Base-by-base conservation (phyloP, 805 yeast species). In the Scheffersomyces ergatensis region DNA sequence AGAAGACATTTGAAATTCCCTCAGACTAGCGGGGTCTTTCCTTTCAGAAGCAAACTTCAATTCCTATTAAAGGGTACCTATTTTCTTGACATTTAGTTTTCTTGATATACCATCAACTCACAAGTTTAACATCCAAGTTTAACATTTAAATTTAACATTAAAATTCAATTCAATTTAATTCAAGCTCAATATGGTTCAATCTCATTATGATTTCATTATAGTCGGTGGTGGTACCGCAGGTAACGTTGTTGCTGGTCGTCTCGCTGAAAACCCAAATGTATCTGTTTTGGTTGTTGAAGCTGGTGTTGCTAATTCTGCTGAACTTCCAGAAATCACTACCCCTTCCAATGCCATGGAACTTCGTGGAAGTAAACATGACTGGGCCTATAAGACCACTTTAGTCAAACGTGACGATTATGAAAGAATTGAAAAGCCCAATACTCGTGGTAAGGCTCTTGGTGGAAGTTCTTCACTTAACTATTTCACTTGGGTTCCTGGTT, bases 401-500 rank as follows among this genome's bases (percentile, higher is more conserved):
- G 54, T 51, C 30, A 55, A 54, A 48, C 57, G 58, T 26, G 54
- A 54, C 36, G 58, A 54, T 33, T 52, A 55, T 38, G 57, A 54
- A 31, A 47, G 58, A 23, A 51, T 55, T 33, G 59, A 54, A 37
- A 54, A 54, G 43, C 55, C 57, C 14, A 58, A 57, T 46, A 56
- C 63, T 35, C 58, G 63, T 34, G 63, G 62, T 36, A 57, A 57
- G 42, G 60, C 57, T 20, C 53, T 58, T 15, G 63, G 63, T 29
- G 63, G 63, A 8, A 54, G 62, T 42, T 58, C 63, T 11, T 58
- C 62, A 14, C 54, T 57, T 37, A 58, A 58, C 49, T 55, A 56
- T 43, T 55, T 59, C 37, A 55, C 56, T 31, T 54, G 59, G 50
- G 48, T 58, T 43, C 59, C 59, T 14, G 60, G 60, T 29, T 45